Percentiles rank a stretch among this genome's conserved stretches.
These are phyloP conservation scores for Pneumocystis canis DNA, from an alignment of 1,139 yeast species.

Conservation along the genomic window DNA sequence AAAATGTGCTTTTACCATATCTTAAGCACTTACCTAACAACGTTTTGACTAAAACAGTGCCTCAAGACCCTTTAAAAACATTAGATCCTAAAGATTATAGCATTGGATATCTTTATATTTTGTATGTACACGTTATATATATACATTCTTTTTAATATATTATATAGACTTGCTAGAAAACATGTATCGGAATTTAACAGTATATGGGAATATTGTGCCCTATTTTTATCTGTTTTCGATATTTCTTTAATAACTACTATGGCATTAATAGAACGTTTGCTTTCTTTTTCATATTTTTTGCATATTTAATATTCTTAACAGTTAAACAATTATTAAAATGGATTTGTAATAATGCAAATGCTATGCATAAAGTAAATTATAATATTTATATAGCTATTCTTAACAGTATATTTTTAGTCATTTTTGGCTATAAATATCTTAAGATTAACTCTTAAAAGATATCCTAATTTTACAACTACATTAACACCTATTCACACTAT, in stretches of 20 bases:
- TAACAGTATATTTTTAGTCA: background rate
- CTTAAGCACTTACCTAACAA: background rate
- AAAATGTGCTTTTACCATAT: background rate
- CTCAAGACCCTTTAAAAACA: background rate
- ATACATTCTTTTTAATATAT: background rate
- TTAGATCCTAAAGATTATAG: background rate
- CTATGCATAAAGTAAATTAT: background rate
- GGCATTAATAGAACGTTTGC: background rate
- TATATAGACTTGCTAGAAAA: background rate
- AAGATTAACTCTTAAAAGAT: background rate
- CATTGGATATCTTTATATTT: background rate
- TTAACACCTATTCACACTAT: background rate
- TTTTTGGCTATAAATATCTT: background rate
- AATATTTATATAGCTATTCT: background rate
- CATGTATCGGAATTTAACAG: background rate
- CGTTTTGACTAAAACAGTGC: background rate
- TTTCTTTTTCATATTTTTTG: background rate
- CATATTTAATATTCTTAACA: background rate
- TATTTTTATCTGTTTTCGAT: background rate
- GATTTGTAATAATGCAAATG: background rate
- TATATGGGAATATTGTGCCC: background rate
- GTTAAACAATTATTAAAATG: background rate
- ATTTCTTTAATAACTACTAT: background rate
- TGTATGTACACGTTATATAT: background rate
- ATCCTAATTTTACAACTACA: background rate